Base-by-base conservation (phyloP, 2,329 filamentous ascomycete species). In the Epichloe brachyelytri region DNA sequence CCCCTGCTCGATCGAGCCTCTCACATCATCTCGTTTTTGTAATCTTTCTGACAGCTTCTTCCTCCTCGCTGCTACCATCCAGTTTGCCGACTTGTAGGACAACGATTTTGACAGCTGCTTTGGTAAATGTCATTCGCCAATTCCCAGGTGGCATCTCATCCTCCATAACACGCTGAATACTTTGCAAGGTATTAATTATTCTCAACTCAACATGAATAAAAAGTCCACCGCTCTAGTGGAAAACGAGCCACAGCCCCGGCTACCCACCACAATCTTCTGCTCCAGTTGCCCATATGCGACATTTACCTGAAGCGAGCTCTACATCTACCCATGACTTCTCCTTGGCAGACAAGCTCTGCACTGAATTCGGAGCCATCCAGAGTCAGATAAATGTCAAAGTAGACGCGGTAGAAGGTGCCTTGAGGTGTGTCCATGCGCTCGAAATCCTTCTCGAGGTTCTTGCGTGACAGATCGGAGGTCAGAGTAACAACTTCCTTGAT, bases 401-500 rank as follows among this genome's bases (percentile, higher is more conserved):
- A 85, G 55, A 85, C 82, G 56, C 88, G 83, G 75, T 95, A 95
- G 69, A 95, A 95, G 3, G 88, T 94, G 55, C 93, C 93, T 68
- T 98, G 91, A 5, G 93, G 90, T 1, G 93, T 97, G 67, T 97
- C 93, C 93, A 97, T 97, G 65, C 93, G 83, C 72, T 98, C 93
- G 63, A 98, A 98, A 68, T 98, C 93, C 71, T 96, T 97, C 69
- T 98, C 93, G 12, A 98, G 83, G 66, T 97, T 97, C 78, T 97
- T 98, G 61, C 91, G 85, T 46, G 90, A 96, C 52, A 98, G 77
- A 66, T 98, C 93, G 2, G 91, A 97, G 2, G 93, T 97, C 48
- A 98, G 82, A 1, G 93, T 98, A 57, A 97, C 93, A 52, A 97
- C 89, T 71, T 97, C 93, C 79, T 97, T 97, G 79, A 97, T 97